Percentiles rank a stretch among this genome's conserved stretches.
Evolutionary conservation across 2,329 filamentous ascomycete genomes (phyloP).

Genomic region (Colletotrichum higginsianum): DNA sequence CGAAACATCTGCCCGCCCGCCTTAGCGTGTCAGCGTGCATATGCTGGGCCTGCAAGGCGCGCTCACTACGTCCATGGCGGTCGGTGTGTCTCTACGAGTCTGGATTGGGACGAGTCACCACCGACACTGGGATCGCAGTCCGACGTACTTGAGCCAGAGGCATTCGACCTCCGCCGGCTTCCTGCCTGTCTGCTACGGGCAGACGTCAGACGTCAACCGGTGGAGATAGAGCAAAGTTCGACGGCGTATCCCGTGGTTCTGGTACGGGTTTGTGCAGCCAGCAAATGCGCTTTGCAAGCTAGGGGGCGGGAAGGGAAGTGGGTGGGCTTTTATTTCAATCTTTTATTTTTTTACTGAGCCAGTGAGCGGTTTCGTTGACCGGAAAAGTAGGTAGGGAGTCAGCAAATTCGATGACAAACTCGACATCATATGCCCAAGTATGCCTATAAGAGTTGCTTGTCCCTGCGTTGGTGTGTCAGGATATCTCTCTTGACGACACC

Average conservation of each 20-base stretch:
- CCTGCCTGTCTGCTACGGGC: background rate
- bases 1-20: slow-evolving; percentile 27
- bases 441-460: no score
- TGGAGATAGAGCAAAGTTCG: background rate
- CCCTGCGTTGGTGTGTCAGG: no score
- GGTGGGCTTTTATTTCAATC: background rate
- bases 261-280: background rate
- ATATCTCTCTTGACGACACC: background rate
- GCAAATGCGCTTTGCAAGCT: background rate
- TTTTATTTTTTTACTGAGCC: background rate
- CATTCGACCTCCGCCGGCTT: background rate
- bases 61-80: slow-evolving; percentile 28
- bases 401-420: background rate
- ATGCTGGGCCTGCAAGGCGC: slow-evolving; percentile 14
- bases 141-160: background rate
- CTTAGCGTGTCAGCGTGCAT: slow-evolving; percentile 18
- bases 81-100: slow-evolving; percentile 19
- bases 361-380: background rate
- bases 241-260: background rate
- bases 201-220: background rate
- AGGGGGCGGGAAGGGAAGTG: slow-evolving; percentile 28
- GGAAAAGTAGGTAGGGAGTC: slow-evolving; percentile 15
- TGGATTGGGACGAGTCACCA: background rate
- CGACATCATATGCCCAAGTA: background rate
- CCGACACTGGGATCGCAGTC: background rate